These are phyloP conservation scores for Aspergillus mulundensis DNA, from an alignment of 495 filamentous ascomycete species.

Conservation along the genomic window DNA sequence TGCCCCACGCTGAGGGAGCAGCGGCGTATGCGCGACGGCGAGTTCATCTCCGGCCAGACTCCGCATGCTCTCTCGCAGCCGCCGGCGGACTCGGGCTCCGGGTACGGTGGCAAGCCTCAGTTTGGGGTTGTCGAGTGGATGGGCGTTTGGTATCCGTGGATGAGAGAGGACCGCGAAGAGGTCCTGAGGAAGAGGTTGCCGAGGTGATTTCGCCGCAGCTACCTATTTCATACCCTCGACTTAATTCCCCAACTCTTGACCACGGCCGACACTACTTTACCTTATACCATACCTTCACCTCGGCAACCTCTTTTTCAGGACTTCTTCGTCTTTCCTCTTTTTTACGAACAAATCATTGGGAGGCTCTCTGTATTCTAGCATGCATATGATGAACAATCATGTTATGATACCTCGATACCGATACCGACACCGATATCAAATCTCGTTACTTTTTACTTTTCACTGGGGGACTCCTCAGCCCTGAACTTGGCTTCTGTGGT, in stretches of 20 bases:
- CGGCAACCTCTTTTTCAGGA: neutral
- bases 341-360: neutral
- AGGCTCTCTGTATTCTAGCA: conserved; percentile 11
- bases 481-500: too few relatives aligned
- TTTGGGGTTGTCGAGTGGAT: conserved; percentile 40
- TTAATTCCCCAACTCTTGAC: too few relatives aligned
- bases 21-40: conserved; percentile 42
- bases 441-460: neutral
- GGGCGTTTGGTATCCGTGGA: conserved; percentile 44
- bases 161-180: conserved; percentile 29
- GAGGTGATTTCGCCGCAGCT: neutral
- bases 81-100: neutral
- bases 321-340: neutral
- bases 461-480: too few relatives aligned
- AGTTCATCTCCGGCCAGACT: conserved; percentile 33
- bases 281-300: neutral
- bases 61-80: neutral
- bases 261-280: too few relatives aligned
- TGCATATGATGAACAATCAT: neutral
- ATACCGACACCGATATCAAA: neutral
- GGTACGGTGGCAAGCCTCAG: conserved; percentile 15
- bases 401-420: neutral
- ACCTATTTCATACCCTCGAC: neutral
- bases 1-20: conserved; percentile 45
- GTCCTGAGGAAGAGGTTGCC: conserved; percentile 8